Evolutionary conservation across 2,329 filamentous ascomycete genomes (phyloP), one percentile per base, ranked within the genome.

Genomic region (Microcyclospora pomicola): DNA sequence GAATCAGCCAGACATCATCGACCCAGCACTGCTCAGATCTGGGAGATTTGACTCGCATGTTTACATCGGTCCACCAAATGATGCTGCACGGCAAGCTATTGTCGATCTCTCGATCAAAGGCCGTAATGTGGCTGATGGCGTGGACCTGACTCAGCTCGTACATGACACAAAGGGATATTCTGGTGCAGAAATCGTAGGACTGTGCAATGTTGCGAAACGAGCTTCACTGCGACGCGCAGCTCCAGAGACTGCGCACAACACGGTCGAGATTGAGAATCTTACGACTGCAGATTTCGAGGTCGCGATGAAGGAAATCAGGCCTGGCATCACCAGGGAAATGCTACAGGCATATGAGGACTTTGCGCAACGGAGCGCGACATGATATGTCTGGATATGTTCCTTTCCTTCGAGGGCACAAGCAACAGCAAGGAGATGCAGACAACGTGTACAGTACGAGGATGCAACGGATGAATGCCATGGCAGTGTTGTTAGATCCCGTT

Each of bases 41-140:
- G 88, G 88, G 1, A 74, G 88, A 19, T 83, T 96, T 58, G 85
- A 93, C 52, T 74, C 80, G 47, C 70, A 86, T 27, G 72, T 94
- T 33, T 94, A 93, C 57, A 83, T 95, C 32, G 82, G 83, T 0
- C 81, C 84, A 3, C 88, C 88, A 0, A 78, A 84, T 52, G 62
- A 70, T 33, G 65, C 73, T 6, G 85, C 85, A 0, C 72, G 88
- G 7, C 73, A 72, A 52, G 80, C 85, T 46, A 88, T 96, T 38
- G 71, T 95, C 39, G 60, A 65, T 12, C 77, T 84, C 37, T 76
- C 80, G 53, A 72, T 77, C 1, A 64, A 66, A 19, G 74, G 71
- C 39, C 70, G 81, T 36, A 65, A 71, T 15, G 64, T 85, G 30
- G 62, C 66, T 24, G 54, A 64, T 0, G 79, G 83, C 38, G 73